Evolutionary conservation across 164 flowering plant genomes (phyloP).

Genomic region (Echeveria elegans): DNA sequence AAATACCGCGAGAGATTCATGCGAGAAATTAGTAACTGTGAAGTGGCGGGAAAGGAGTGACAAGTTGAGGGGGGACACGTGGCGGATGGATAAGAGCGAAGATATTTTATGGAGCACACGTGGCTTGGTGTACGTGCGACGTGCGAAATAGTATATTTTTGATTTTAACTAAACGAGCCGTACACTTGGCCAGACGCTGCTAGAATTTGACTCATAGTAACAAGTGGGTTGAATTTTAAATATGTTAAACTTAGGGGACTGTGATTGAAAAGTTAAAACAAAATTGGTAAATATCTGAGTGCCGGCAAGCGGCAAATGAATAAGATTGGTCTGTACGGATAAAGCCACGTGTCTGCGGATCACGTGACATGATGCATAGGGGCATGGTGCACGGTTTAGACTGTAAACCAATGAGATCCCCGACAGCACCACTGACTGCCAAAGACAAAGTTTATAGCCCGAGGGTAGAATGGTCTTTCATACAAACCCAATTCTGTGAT

Average conservation of each 20-base stretch:
- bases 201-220: too few species aligned
- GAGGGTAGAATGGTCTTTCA: neutral
- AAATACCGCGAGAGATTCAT: neutral
- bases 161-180: neutral
- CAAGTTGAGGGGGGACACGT: too few species aligned
- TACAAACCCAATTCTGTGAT: neutral
- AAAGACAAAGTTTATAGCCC: neutral
- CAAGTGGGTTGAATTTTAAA: neutral
- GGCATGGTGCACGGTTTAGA: neutral
- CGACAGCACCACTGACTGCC: conserved; percentile 1
- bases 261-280: neutral
- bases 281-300: neutral
- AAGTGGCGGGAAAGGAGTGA: neutral
- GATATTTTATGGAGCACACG: neutral
- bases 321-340: neutral
- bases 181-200: conserved; percentile 6
- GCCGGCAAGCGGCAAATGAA: neutral
- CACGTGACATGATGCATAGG: neutral
- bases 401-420: neutral
- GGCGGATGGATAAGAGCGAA: neutral
- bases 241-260: neutral
- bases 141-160: neutral
- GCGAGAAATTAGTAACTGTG: neutral
- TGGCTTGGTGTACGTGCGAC: neutral
- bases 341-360: neutral